These are phyloP conservation scores for Tremella mesenterica DNA, from an alignment of 768 basidiomycete species.

Conservation along the genomic window DNA sequence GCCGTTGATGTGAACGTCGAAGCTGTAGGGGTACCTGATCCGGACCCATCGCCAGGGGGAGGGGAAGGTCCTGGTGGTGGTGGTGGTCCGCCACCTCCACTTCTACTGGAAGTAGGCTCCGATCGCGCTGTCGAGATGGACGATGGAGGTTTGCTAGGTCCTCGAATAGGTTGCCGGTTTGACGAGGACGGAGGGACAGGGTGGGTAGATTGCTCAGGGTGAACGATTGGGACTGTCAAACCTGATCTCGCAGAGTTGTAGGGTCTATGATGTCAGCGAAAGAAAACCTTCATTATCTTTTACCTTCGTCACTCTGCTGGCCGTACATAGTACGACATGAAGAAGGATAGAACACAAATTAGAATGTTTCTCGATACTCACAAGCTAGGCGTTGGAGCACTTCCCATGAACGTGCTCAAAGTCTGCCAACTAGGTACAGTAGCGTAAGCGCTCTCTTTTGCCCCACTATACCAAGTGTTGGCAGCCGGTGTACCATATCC, in stretches of 20 bases:
- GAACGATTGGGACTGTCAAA: too few species aligned
- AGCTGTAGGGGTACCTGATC: constrained; percentile 41
- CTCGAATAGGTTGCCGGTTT: constrained; percentile 11
- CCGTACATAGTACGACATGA: too few species aligned
- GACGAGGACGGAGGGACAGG: too few species aligned
- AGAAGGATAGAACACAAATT: too few species aligned
- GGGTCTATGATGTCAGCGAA: too few species aligned
- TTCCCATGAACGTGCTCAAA: constrained; percentile 11
- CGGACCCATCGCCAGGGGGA: neutral
- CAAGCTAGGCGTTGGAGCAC: too few species aligned
- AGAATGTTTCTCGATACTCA: too few species aligned
- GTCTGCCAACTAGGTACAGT: constrained; percentile 26
- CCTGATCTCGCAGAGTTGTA: too few species aligned
- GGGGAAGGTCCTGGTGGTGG: constrained; percentile 22
- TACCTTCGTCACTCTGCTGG: too few species aligned
- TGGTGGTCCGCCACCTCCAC: constrained; percentile 15
- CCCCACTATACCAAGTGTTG: constrained; percentile 22
- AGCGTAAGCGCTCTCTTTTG: constrained; percentile 16
- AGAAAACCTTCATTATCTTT: too few species aligned
- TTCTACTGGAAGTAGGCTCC: constrained; percentile 1
- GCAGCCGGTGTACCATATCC: constrained; percentile 21
- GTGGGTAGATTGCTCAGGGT: too few species aligned
- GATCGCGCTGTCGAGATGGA: constrained; percentile 27
- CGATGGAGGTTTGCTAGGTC: constrained; percentile 9
- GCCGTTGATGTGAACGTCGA: constrained; percentile 31